Percentiles rank a stretch among this genome's conserved stretches.
phyloP scores from a whole-genome alignment of 2,329 filamentous ascomycete genomes.

The Aspergillus versicolor region DNA sequence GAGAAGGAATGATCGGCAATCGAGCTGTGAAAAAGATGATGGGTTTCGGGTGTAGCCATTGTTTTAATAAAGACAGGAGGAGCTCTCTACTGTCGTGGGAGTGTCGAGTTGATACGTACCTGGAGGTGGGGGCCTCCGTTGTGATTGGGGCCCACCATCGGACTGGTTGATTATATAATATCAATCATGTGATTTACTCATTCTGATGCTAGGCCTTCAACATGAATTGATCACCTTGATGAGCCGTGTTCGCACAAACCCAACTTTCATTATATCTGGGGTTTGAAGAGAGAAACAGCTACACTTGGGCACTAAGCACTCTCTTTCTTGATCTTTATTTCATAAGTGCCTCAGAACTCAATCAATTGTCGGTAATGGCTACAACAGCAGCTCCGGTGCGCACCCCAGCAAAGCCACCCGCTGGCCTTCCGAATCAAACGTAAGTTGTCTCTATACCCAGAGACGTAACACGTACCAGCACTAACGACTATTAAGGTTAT shows the following conservation, averaged over 20 bases:
- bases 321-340: not conserved
- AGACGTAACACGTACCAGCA: not conserved
- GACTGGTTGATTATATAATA: slow-evolving; percentile 1
- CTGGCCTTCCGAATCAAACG: slow-evolving; percentile 74
- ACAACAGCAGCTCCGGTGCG: slow-evolving; percentile 42
- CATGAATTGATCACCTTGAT: not conserved
- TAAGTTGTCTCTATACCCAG: slow-evolving; percentile 44
- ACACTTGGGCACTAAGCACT: slow-evolving; percentile 13
- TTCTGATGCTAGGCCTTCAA: not conserved
- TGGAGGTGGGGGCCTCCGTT: not conserved
- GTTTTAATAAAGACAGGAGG: slow-evolving; percentile 70
- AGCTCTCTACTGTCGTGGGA: slow-evolving; percentile 90
- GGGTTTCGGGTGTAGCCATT: slow-evolving; percentile 86
- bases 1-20: slow-evolving; percentile 99
- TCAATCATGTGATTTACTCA: not conserved
- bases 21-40: slow-evolving; percentile 94
- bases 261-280: not conserved
- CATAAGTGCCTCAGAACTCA: not conserved
- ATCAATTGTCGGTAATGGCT: slow-evolving; percentile 30
- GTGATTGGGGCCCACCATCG: slow-evolving; percentile 1
- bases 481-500: slow-evolving; percentile 61
- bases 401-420: slow-evolving; percentile 34
- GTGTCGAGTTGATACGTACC: slow-evolving; percentile 11
- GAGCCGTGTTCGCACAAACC: not conserved
- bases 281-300: not conserved